phyloP scores from a whole-genome alignment of 352 stramenopile genomes.

The Pythium volutum region DNA sequence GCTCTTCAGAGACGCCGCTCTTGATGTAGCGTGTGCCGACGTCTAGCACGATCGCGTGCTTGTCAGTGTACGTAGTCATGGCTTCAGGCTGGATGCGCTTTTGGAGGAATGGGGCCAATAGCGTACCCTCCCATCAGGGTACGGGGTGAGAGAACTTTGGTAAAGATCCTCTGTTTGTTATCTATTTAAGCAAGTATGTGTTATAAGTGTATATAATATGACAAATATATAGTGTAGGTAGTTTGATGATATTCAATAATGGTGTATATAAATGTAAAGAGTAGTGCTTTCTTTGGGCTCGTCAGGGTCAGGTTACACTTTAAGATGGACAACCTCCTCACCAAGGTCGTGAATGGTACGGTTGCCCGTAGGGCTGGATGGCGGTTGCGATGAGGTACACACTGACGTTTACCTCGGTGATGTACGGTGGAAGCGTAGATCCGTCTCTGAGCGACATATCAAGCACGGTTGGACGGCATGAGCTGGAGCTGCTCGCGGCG shows the following conservation, averaged over 20 bases:
- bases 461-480: background rate
- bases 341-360: slow-evolving; percentile 6
- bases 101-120: background rate
- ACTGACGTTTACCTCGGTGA: background rate
- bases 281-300: too few species aligned
- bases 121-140: background rate
- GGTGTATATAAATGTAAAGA: too few species aligned
- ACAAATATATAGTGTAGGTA: too few species aligned
- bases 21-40: slow-evolving; percentile 65
- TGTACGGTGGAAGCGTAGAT: background rate
- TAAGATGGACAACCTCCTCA: slow-evolving; percentile 4
- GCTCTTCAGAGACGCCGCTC: slow-evolving; percentile 72
- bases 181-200: background rate
- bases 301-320: too few species aligned
- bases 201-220: too few species aligned
- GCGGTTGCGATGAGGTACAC: too few species aligned
- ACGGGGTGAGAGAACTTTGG: background rate
- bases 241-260: too few species aligned
- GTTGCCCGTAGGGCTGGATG: background rate
- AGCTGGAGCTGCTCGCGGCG: slow-evolving; percentile 20
- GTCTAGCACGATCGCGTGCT: slow-evolving; percentile 73
- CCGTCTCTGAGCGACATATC: slow-evolving; percentile 7
- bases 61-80: slow-evolving; percentile 21
- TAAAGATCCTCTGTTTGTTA: background rate
- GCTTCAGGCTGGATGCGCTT: background rate